These are phyloP conservation scores for Lineolata rhizophorae DNA, from an alignment of 495 filamentous ascomycete genomes.

Conservation along the genomic window DNA sequence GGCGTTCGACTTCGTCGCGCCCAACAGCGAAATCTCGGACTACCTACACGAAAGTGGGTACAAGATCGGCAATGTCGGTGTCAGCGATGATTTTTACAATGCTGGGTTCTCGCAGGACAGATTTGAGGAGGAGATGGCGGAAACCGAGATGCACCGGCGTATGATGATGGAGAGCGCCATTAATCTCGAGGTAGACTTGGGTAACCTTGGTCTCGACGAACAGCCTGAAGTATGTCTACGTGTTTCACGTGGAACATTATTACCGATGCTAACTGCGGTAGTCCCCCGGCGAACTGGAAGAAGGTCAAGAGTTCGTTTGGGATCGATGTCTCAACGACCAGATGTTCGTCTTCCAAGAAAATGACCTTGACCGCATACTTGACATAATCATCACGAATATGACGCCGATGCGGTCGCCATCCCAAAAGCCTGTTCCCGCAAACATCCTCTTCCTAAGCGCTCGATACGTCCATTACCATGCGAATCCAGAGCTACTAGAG, in stretches of 20 bases:
- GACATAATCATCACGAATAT: conserved; percentile 96
- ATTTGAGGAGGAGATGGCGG: conserved; percentile 93
- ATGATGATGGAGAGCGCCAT: conserved; percentile 99
- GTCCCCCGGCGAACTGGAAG: conserved; percentile 52
- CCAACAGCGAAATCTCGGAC: conserved; percentile 87
- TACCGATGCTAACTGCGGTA: conserved; percentile 17
- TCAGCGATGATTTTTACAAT: conserved; percentile 91
- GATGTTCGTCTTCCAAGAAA: conserved; percentile 99
- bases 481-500: conserved; percentile 62
- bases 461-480: conserved; percentile 91
- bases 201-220: conserved; percentile 89
- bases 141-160: conserved; percentile 81
- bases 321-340: conserved; percentile 87
- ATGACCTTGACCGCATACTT: conserved; percentile 69
- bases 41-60: conserved; percentile 91
- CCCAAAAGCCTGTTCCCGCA: conserved; percentile 91
- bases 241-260: conserved; percentile 1
- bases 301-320: conserved; percentile 95
- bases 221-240: conserved; percentile 54
- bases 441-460: conserved; percentile 94
- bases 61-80: conserved; percentile 61
- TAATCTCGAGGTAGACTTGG: conserved; percentile 90
- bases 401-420: conserved; percentile 84
- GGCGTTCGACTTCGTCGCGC: conserved; percentile 88
- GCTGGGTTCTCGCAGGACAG: conserved; percentile 76